Conservation (phyloP, 1,284 basidiomycete species). For the Xerocomus minutiporus region DNA sequence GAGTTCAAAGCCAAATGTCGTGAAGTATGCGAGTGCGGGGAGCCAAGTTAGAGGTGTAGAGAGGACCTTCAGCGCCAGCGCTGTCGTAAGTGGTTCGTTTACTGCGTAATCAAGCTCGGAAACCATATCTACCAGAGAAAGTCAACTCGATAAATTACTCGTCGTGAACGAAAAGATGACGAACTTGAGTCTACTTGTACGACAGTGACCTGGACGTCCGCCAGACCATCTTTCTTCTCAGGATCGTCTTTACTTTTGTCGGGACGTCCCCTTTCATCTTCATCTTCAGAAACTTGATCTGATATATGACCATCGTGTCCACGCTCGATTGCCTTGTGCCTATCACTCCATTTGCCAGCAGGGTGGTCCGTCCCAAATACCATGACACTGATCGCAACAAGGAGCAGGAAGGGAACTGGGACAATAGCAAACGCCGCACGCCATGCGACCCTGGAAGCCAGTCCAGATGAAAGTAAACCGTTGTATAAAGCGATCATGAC, state of each 20-base stretch:
- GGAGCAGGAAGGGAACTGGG: constrained; percentile 53
- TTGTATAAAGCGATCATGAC: constrained; percentile 60
- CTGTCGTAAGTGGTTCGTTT: constrained; percentile 44
- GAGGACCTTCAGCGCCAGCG: constrained; percentile 36
- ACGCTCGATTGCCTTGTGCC: constrained; percentile 40
- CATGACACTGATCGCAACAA: constrained; percentile 42
- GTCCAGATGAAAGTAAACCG: constrained; percentile 37
- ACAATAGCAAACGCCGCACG: constrained; percentile 54
- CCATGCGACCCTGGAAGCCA: constrained; percentile 50
- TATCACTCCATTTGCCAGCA: constrained; percentile 52
- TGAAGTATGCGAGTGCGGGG: constrained; percentile 48
- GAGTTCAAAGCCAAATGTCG: constrained; percentile 58
- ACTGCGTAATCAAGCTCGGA: constrained; percentile 45
- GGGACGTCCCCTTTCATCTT: neutral
- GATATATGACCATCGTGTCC: neutral
- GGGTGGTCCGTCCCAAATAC: constrained; percentile 60
- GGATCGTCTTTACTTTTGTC: constrained; percentile 1
- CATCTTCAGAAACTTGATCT: neutral
- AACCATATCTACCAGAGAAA: constrained; percentile 1
- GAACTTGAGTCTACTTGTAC: constrained; percentile 18
- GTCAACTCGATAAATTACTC: neutral
- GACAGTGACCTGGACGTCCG: constrained; percentile 23
- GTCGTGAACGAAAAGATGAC: neutral
- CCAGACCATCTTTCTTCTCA: constrained; percentile 10
- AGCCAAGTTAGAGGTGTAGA: constrained; percentile 56